These are phyloP conservation scores for Blastomyces parvus DNA, from an alignment of 2,329 filamentous ascomycete species.

Conservation along the genomic window DNA sequence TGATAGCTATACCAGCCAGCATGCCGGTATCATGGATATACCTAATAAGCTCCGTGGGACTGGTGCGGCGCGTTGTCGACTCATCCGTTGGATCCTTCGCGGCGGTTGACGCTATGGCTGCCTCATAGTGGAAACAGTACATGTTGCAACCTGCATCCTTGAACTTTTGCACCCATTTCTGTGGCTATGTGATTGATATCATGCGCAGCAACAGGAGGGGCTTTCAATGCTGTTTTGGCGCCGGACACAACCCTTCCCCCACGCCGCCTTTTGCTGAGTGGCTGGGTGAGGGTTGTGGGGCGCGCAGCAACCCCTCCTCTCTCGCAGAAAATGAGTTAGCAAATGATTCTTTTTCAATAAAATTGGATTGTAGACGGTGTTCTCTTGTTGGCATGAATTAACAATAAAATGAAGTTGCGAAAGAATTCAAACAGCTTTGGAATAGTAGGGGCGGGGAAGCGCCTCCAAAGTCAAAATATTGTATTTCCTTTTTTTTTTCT, in stretches of 20 bases:
- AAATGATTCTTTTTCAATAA: background rate
- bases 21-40: constrained; percentile 86
- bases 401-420: background rate
- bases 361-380: background rate
- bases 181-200: constrained; percentile 53
- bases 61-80: constrained; percentile 60
- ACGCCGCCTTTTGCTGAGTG: background rate
- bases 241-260: background rate
- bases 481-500: background rate
- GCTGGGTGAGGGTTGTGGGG: background rate
- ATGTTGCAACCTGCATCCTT: constrained; percentile 88
- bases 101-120: constrained; percentile 70
- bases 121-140: constrained; percentile 99
- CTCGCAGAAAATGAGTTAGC: background rate
- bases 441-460: background rate
- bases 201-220: background rate
- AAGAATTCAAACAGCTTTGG: background rate
- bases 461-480: background rate
- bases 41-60: constrained; percentile 70
- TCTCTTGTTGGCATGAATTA: too few relatives aligned
- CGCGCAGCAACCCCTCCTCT: background rate
- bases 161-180: constrained; percentile 97
- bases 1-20: constrained; percentile 89
- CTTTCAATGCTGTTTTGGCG: background rate
- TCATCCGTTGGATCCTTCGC: constrained; percentile 66